These are phyloP conservation scores for Penicillium corylophilum DNA, from an alignment of 2,329 filamentous ascomycete species.

Conservation along the genomic window DNA sequence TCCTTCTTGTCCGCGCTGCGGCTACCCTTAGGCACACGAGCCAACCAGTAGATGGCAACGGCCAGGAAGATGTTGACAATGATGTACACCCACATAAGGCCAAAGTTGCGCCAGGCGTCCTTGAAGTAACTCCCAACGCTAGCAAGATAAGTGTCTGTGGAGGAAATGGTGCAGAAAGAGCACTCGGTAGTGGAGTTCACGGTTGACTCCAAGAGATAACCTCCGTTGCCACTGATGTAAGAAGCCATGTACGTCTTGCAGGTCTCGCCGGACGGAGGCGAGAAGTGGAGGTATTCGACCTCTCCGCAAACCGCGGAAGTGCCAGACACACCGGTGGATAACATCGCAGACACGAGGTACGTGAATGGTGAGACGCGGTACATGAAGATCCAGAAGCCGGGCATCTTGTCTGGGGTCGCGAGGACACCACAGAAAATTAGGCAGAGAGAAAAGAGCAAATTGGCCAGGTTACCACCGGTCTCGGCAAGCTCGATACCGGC, in stretches of 20 bases:
- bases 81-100: conserved; percentile 67
- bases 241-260: conserved; percentile 54
- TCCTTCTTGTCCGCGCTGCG: conserved; percentile 27
- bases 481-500: conserved; percentile 67
- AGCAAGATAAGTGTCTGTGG: conserved; percentile 51
- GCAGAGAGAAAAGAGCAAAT: conserved; percentile 59
- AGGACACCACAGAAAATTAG: conserved; percentile 58
- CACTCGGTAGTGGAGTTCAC: conserved; percentile 47
- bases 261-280: conserved; percentile 59
- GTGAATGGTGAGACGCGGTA: conserved; percentile 68
- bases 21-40: conserved; percentile 52
- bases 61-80: conserved; percentile 62
- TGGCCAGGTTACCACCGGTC: conserved; percentile 64
- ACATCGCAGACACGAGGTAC: conserved; percentile 54
- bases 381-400: conserved; percentile 78
- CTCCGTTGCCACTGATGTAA: conserved; percentile 41
- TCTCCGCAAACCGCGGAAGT: conserved; percentile 29
- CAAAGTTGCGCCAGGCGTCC: conserved; percentile 67
- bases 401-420: conserved; percentile 58
- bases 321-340: conserved; percentile 40
- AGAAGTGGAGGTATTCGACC: conserved; percentile 33
- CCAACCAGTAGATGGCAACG: conserved; percentile 62
- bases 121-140: conserved; percentile 43
- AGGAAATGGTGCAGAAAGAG: conserved; percentile 49
- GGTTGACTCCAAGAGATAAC: conserved; percentile 42